Percentiles rank a stretch among this genome's conserved stretches.
Conservation (phyloP, 2,329 filamentous ascomycete species). For the Fusarium incarnatum region DNA sequence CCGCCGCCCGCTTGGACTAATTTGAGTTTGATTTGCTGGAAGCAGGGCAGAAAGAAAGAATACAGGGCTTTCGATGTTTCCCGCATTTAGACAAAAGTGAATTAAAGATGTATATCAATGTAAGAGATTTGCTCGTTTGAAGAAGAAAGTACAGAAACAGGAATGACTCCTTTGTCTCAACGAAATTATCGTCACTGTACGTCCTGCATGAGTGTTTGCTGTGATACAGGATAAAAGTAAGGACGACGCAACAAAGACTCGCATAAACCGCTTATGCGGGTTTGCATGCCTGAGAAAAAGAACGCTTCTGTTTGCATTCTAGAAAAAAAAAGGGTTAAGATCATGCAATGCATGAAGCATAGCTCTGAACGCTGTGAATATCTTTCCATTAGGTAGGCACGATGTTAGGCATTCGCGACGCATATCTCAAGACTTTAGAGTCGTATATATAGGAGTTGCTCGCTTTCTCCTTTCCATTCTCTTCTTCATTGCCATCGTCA, state of each 20-base stretch:
- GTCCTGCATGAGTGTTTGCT: conserved; percentile 13
- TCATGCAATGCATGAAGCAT: background rate
- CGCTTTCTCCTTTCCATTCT: background rate
- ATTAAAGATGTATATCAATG: conserved; percentile 55
- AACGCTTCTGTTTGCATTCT: conserved; percentile 12
- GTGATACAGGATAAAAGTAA: background rate
- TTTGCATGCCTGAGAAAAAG: conserved; percentile 4
- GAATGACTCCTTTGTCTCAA: conserved; percentile 18
- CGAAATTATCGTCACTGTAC: background rate
- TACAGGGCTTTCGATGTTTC: conserved; percentile 36
- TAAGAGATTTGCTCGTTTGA: conserved; percentile 45
- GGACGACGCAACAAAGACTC: conserved; percentile 16
- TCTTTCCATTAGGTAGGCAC: background rate
- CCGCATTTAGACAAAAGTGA: conserved; percentile 51
- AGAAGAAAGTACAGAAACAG: conserved; percentile 8
- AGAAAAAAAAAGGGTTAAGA: background rate
- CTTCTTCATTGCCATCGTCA: background rate
- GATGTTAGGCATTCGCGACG: background rate
- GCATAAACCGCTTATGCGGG: background rate
- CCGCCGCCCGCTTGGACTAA: conserved; percentile 79
- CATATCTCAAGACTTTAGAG: background rate
- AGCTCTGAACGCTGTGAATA: background rate
- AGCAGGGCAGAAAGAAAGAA: conserved; percentile 35
- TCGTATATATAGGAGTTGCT: background rate
- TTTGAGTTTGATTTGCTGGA: conserved; percentile 12